Evolutionary conservation across 2,329 filamentous ascomycete genomes (phyloP).

Genomic region (Chrysoporthe deuterocubensis): DNA sequence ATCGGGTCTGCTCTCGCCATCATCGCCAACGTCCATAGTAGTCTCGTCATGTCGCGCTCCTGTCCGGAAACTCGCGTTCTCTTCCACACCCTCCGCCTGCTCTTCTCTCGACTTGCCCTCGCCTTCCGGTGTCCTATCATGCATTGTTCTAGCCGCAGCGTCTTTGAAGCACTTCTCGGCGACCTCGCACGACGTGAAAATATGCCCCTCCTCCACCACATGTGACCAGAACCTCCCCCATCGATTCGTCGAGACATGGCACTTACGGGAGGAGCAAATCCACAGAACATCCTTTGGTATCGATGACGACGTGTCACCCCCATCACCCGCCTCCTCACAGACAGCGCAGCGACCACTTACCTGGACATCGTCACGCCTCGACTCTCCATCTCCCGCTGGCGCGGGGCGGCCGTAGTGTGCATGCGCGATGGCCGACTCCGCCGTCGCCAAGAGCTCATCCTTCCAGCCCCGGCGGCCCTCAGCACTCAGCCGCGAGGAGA

Average conservation of each 20-base stretch:
- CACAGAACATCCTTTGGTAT: too few species aligned
- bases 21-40: too few species aligned
- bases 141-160: neutral
- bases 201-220: constrained; percentile 1
- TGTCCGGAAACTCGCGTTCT: too few species aligned
- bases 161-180: neutral
- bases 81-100: too few species aligned
- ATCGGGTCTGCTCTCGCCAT: too few species aligned
- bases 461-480: neutral
- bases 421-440: constrained; percentile 9
- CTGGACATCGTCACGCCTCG: too few species aligned
- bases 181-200: neutral
- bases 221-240: constrained; percentile 11
- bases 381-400: too few species aligned
- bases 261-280: neutral
- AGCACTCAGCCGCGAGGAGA: neutral
- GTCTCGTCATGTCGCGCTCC: too few species aligned
- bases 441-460: neutral
- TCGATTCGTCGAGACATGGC: neutral
- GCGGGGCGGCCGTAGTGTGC: neutral
- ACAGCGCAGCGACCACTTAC: neutral
- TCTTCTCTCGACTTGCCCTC: too few species aligned
- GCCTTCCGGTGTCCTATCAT: neutral
- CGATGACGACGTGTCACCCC: neutral
- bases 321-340: neutral